phyloP scores from a whole-genome alignment of 2,329 filamentous ascomycete species.

The Neurospora crassa region DNA sequence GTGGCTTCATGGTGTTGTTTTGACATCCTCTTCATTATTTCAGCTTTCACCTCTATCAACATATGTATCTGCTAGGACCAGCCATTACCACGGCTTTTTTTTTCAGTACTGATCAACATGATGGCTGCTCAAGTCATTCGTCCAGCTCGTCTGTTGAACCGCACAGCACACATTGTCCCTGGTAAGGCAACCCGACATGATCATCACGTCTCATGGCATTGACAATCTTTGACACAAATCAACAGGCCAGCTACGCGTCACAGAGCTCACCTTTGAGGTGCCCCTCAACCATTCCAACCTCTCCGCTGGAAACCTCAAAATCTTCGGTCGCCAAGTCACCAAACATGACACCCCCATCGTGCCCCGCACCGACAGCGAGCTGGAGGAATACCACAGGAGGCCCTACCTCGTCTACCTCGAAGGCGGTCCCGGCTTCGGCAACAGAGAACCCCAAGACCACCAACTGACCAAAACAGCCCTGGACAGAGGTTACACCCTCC shows the following conservation, averaged over 20 bases:
- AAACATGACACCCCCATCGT: constrained; percentile 55
- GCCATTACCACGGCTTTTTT: neutral
- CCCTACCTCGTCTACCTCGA: constrained; percentile 66
- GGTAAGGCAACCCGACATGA: constrained; percentile 7
- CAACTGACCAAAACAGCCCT: constrained; percentile 62
- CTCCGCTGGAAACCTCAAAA: constrained; percentile 48
- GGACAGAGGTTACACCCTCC: constrained; percentile 71
- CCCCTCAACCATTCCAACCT: constrained; percentile 67
- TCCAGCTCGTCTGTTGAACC: constrained; percentile 29
- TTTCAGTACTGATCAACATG: neutral
- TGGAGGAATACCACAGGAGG: constrained; percentile 25
- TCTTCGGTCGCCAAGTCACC: constrained; percentile 69
- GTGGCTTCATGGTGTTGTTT: neutral
- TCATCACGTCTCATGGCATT: no score
- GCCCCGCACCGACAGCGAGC: constrained; percentile 25
- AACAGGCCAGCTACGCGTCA: constrained; percentile 62
- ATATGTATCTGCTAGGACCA: neutral
- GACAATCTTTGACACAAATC: neutral
- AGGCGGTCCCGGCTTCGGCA: constrained; percentile 77
- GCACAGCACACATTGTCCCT: constrained; percentile 13
- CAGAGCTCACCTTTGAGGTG: constrained; percentile 80
- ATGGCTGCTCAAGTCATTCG: constrained; percentile 17
- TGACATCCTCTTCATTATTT: neutral
- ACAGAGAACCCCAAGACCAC: constrained; percentile 63
- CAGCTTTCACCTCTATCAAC: neutral